Conservation (phyloP, 108 stramenopile genomes). For the Asterionellopsis glacialis region DNA sequence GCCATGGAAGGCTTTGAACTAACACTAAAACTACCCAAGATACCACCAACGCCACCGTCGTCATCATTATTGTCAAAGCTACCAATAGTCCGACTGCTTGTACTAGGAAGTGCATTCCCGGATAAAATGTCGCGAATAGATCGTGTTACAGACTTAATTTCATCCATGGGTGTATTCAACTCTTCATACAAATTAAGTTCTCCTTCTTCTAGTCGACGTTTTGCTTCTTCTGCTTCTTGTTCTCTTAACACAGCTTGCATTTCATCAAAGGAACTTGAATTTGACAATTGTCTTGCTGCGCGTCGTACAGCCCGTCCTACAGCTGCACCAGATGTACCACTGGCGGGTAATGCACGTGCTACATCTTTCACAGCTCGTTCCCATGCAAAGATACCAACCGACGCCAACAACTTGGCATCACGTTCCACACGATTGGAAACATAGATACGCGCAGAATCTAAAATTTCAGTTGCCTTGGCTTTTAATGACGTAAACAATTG, state of each 20-base stretch:
- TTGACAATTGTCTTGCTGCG: constrained; percentile 13
- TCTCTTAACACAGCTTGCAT: not conserved
- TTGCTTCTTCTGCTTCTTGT: not conserved
- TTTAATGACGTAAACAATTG: constrained; percentile 67
- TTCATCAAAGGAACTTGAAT: constrained; percentile 15
- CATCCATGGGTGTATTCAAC: constrained; percentile 66
- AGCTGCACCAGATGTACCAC: constrained; percentile 7
- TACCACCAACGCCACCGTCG: constrained; percentile 1
- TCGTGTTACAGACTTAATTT: constrained; percentile 61
- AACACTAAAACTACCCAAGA: not conserved
- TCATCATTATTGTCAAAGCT: no score
- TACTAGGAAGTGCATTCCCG: constrained; percentile 12
- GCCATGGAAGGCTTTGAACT: constrained; percentile 12
- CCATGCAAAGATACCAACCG: constrained; percentile 68
- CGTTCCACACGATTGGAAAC: constrained; percentile 71
- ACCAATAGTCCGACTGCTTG: not conserved
- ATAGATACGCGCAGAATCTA: constrained; percentile 66
- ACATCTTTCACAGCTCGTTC: constrained; percentile 70
- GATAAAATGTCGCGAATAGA: constrained; percentile 61
- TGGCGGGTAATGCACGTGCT: constrained; percentile 63
- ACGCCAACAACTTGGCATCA: constrained; percentile 46
- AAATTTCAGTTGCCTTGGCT: constrained; percentile 47
- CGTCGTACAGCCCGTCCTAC: constrained; percentile 12
- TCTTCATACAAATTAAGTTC: constrained; percentile 33
- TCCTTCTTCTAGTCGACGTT: constrained; percentile 8